Percentiles rank a stretch among this genome's conserved stretches.
These are phyloP conservation scores for Chaetomium globosum DNA, from an alignment of 2,329 filamentous ascomycete genomes.

Conservation along the genomic window DNA sequence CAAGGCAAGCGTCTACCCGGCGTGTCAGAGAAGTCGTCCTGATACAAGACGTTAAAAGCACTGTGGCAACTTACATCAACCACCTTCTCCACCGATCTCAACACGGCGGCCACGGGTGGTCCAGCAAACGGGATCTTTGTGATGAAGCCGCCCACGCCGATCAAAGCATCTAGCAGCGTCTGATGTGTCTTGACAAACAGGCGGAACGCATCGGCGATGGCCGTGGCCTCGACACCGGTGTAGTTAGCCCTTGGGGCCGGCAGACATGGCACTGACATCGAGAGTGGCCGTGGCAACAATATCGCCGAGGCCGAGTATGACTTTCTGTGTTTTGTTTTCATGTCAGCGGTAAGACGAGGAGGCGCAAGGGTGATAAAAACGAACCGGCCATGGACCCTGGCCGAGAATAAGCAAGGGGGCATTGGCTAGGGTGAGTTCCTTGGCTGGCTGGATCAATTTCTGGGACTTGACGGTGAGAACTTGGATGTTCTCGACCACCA, in stretches of 20 bases:
- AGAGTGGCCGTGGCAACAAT: too few relatives aligned
- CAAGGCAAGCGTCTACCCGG: background rate
- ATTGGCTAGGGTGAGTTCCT: background rate
- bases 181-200: background rate
- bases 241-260: too few relatives aligned
- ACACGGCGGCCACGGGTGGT: background rate
- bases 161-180: background rate
- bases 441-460: background rate
- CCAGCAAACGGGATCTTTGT: background rate
- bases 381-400: background rate
- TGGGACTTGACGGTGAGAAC: background rate
- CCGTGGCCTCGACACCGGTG: too few relatives aligned
- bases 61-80: background rate
- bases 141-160: background rate
- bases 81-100: background rate
- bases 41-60: background rate
- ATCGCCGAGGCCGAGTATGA: too few relatives aligned
- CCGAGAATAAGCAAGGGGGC: background rate
- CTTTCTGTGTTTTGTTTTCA: too few relatives aligned
- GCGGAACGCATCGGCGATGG: background rate
- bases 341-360: too few relatives aligned
- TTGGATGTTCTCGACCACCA: background rate
- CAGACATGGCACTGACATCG: too few relatives aligned
- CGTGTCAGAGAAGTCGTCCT: background rate
- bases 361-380: too few relatives aligned